These are phyloP conservation scores for Casuarina cunninghamiana DNA, from an alignment of 306 rosid genomes.

Conservation along the genomic window DNA sequence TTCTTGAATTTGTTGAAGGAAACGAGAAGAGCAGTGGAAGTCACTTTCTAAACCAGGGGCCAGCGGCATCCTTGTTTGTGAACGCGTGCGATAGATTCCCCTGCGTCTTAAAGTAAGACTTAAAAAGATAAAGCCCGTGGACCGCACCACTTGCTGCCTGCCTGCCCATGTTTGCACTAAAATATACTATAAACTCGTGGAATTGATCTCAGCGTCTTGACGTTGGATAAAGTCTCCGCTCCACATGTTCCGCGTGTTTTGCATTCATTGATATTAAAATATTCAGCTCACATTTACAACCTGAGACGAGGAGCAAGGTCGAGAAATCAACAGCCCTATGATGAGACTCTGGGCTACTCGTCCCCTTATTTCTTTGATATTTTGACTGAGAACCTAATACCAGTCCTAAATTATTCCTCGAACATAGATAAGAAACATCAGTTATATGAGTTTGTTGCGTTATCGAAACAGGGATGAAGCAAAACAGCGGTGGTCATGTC, in stretches of 20 bases:
- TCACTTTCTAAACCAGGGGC: too few relatives aligned
- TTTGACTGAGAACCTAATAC: too few relatives aligned
- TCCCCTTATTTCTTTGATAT: too few relatives aligned
- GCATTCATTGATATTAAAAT: background rate
- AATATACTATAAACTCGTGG: too few relatives aligned
- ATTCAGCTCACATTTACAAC: background rate
- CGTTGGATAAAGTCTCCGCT: background rate
- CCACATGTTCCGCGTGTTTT: background rate
- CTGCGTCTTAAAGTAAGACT: background rate
- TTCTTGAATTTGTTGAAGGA: too few relatives aligned
- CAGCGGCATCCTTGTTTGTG: background rate
- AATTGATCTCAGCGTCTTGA: too few relatives aligned
- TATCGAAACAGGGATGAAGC: background rate
- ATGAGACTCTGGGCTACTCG: too few relatives aligned
- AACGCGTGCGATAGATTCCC: background rate
- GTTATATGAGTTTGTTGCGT: too few relatives aligned
- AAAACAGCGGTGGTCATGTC: background rate
- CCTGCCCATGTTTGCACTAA: too few relatives aligned
- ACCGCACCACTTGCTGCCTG: background rate
- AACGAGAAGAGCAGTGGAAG: too few relatives aligned
- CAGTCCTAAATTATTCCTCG: too few relatives aligned
- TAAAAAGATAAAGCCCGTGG: background rate
- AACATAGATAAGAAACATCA: too few relatives aligned
- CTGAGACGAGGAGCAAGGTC: background rate
- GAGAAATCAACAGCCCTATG: background rate